These are phyloP conservation scores for Heterobasidion occidentale DNA, from an alignment of 1,284 basidiomycete species.

Conservation along the genomic window DNA sequence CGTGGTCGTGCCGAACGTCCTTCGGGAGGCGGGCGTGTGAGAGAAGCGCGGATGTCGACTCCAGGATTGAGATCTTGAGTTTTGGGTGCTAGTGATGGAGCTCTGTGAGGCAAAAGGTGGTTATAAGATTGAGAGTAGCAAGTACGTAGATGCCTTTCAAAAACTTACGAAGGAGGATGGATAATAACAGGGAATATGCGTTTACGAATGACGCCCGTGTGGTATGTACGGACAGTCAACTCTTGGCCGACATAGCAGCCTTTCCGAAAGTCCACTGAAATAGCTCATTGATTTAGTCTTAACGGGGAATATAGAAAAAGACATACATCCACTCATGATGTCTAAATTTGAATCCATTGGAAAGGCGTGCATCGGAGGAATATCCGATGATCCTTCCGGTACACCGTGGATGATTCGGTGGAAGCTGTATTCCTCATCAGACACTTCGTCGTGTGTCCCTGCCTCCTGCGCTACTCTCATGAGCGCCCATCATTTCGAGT, in stretches of 20 bases:
- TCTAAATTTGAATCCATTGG: slow-evolving; percentile 95
- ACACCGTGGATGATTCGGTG: slow-evolving; percentile 82
- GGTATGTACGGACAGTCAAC: slow-evolving; percentile 92
- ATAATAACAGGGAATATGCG: slow-evolving; percentile 73
- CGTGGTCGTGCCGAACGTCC: slow-evolving; percentile 36
- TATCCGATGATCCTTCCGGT: slow-evolving; percentile 81
- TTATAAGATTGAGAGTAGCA: background rate
- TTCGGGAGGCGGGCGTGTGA: slow-evolving; percentile 6
- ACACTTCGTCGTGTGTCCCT: slow-evolving; percentile 44
- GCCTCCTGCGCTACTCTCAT: slow-evolving; percentile 41
- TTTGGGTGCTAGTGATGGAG: background rate
- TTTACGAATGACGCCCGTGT: slow-evolving; percentile 90
- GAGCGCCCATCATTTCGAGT: slow-evolving; percentile 5
- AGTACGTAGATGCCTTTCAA: background rate
- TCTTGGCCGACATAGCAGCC: slow-evolving; percentile 99
- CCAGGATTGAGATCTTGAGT: slow-evolving; percentile 7
- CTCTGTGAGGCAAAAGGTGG: background rate
- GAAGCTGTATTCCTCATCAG: slow-evolving; percentile 57
- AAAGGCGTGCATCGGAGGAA: slow-evolving; percentile 70
- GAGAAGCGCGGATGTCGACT: slow-evolving; percentile 12
- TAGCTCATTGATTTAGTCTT: slow-evolving; percentile 4
- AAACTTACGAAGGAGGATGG: background rate
- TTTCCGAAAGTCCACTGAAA: slow-evolving; percentile 89
- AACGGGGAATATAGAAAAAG: slow-evolving; percentile 1
- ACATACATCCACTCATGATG: slow-evolving; percentile 84